phyloP scores from a whole-genome alignment of 2,329 filamentous ascomycete genomes.

The Cordyceps pruinosa region DNA sequence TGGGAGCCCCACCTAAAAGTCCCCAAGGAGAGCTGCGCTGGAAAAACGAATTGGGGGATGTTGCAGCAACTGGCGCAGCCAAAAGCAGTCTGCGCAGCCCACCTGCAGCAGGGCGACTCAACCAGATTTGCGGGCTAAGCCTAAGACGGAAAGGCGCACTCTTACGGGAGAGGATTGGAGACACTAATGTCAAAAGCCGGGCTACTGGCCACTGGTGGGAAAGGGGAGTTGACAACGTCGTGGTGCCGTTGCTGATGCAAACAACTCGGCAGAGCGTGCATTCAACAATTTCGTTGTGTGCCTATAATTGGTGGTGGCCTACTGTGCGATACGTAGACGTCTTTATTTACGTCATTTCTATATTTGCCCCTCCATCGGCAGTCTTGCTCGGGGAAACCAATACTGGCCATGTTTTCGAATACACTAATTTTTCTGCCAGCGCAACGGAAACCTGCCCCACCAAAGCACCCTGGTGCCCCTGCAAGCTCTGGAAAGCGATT shows the following conservation, averaged over 20 bases:
- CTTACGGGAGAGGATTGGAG: not conserved
- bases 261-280: not conserved
- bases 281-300: not conserved
- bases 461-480: not conserved
- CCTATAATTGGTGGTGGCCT: not conserved
- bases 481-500: slow-evolving; percentile 17
- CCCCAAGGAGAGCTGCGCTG: not conserved
- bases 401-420: not conserved
- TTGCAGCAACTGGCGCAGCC: slow-evolving; percentile 14
- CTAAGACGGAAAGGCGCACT: slow-evolving; percentile 16
- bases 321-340: too few species aligned
- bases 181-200: slow-evolving; percentile 3
- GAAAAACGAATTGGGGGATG: slow-evolving; percentile 11
- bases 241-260: not conserved
- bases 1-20: slow-evolving; percentile 1
- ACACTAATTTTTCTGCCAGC: not conserved
- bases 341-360: not conserved
- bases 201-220: not conserved
- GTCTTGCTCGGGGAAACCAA: not conserved
- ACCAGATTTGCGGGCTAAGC: slow-evolving; percentile 35
- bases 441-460: slow-evolving; percentile 5
- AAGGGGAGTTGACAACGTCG: slow-evolving; percentile 6
- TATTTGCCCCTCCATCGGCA: not conserved
- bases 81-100: slow-evolving; percentile 18
- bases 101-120: slow-evolving; percentile 30